Base-by-base conservation (phyloP, 2,329 filamentous ascomycete species). In the Arthrobotrys conoides region DNA sequence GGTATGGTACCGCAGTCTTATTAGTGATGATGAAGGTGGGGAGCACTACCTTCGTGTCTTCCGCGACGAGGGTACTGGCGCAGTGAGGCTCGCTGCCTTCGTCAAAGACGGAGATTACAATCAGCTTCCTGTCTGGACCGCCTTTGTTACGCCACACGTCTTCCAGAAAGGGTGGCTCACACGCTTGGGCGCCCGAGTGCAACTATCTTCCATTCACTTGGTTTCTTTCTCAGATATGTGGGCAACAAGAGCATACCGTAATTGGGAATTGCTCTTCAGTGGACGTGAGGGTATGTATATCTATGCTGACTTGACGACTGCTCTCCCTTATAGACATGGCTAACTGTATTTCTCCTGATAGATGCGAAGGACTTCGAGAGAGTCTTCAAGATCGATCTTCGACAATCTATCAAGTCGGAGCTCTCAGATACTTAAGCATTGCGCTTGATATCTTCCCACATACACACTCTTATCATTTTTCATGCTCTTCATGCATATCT, bases 51-150 rank as follows among this genome's bases (percentile, higher is more conserved):
- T 82, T 20, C 80, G 81, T 48, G 79, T 82, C 38, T 73, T 82
- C 33, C 81, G 81, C 48, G 81, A 82, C 71, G 80, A 81, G n/a
- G 80, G 80, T 33, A 81, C 80, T 3, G 81, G 81, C 1, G 79
- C 80, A n/a, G 79, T 82, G 22, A 78, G 81, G 38, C 69, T 82
- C 38, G 81, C 81, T 14, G 81, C 81, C 3, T 80, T 81, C 16
- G 80, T 80, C 33, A 80, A 81, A 9, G 80, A 81, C 18, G 81
- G 80, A 16, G 80, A 82, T n/a, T 66, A 81, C 46, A 65, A 80
- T 10, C 81, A 82, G 63, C 61, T 81, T 20, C 82, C 81, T 5
- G 78, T 82, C 27, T 82, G 81, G 81, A 82, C 81, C 24, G 81
- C 81, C 18, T 82, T 82, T 49, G 80, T 80, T 76, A 69, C 67